Evolutionary conservation across 2,329 filamentous ascomycete genomes (phyloP).

Genomic region (Bertia moriformis): DNA sequence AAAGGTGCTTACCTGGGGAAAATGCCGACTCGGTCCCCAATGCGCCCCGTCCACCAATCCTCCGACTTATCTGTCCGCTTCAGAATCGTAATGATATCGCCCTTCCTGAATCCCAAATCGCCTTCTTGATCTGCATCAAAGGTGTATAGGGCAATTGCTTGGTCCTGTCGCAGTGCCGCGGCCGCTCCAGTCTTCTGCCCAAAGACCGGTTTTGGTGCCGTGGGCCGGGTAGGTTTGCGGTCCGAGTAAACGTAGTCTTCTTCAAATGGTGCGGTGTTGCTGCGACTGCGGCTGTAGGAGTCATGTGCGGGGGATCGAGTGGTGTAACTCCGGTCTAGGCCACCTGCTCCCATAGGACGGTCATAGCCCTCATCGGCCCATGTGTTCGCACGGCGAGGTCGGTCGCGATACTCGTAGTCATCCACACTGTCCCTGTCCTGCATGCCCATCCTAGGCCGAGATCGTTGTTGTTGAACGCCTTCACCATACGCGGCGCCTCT

Average conservation of each 20-base stretch:
- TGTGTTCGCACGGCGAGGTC: conserved; percentile 16
- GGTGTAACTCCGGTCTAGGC: conserved; percentile 16
- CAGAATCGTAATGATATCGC: conserved; percentile 83
- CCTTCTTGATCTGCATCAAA: conserved; percentile 90
- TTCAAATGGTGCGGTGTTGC: conserved; percentile 32
- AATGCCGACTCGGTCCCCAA: conserved; percentile 73
- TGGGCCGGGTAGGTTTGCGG: conserved; percentile 59
- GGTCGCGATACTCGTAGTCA: conserved; percentile 1
- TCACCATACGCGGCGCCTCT: conserved; percentile 20
- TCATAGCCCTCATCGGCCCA: conserved; percentile 33
- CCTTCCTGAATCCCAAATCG: conserved; percentile 92
- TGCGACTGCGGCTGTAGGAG: conserved; percentile 24
- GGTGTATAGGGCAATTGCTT: conserved; percentile 80
- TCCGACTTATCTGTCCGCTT: conserved; percentile 89
- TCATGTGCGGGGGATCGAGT: conserved; percentile 10
- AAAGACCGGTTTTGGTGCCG: conserved; percentile 71
- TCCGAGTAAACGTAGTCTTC: conserved; percentile 17
- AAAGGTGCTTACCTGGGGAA: conserved; percentile 55
- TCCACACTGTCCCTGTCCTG: neutral
- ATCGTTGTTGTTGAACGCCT: neutral
- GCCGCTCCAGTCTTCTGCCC: conserved; percentile 43
- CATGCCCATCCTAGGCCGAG: too few species aligned
- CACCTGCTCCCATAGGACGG: conserved; percentile 14
- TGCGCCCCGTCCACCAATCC: conserved; percentile 92
- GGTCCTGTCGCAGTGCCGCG: neutral